Percentiles rank a stretch among this genome's conserved stretches.
Conservation (phyloP, 192 early-diverging fungal species). For the Entrophospora sp. region DNA sequence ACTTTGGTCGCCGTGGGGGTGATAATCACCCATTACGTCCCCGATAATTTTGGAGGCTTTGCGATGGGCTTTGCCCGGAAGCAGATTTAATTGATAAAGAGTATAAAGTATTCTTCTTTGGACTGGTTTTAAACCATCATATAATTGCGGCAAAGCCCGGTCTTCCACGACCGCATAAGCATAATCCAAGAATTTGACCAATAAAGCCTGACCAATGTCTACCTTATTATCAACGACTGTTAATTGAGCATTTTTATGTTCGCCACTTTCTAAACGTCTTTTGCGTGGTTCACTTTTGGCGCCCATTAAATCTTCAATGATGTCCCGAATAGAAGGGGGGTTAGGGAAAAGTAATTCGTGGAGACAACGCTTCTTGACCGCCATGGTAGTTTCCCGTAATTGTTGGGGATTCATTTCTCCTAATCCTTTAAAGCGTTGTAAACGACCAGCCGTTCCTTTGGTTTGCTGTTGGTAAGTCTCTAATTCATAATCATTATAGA, state of each 20-base stretch:
- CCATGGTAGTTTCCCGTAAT: slow-evolving; percentile 11
- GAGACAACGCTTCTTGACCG: background rate
- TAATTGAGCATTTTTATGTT: no score
- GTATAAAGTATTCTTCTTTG: slow-evolving; percentile 9
- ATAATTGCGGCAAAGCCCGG: background rate
- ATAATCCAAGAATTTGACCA: slow-evolving; percentile 2
- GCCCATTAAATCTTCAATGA: slow-evolving; percentile 10
- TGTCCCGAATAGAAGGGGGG: background rate
- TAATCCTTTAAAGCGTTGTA: slow-evolving; percentile 10
- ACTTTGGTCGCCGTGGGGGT: slow-evolving; percentile 1
- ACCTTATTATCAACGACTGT: slow-evolving; percentile 5
- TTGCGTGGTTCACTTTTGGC: background rate
- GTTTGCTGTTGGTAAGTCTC: background rate
- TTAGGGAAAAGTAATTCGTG: background rate
- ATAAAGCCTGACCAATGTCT: background rate
- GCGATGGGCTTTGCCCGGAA: background rate
- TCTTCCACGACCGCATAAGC: background rate
- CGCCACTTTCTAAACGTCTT: background rate
- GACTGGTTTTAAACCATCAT: slow-evolving; percentile 5
- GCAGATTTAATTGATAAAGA: background rate
- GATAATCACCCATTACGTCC: background rate
- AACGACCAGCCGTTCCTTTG: no score
- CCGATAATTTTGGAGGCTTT: background rate
- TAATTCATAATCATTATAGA: slow-evolving; percentile 13
- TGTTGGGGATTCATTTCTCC: slow-evolving; percentile 3